Conservation (phyloP, 2,329 filamentous ascomycete species). For the Colletotrichum lentis region DNA sequence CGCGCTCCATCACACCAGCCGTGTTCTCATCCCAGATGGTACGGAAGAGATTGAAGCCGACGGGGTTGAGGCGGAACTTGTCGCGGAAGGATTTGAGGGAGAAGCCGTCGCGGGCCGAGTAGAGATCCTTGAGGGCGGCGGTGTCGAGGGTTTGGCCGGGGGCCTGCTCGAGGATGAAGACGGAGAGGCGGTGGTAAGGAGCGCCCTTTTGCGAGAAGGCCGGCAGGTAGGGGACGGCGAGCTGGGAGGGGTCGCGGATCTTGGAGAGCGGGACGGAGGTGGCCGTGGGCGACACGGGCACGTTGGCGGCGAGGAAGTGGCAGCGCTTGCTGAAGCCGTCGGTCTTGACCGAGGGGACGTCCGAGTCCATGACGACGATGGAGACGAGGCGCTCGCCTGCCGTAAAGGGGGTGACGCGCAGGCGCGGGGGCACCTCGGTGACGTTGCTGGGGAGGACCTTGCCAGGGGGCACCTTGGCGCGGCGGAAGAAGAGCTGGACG, state of each 20-base stretch:
- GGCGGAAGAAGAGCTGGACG: slow-evolving; percentile 81
- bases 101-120: slow-evolving; percentile 62
- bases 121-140: slow-evolving; percentile 62
- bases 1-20: slow-evolving; percentile 83
- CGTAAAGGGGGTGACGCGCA: slow-evolving; percentile 87
- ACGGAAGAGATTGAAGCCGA: slow-evolving; percentile 89
- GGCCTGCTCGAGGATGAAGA: slow-evolving; percentile 85
- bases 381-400: slow-evolving; percentile 82
- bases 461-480: slow-evolving; percentile 75
- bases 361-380: slow-evolving; percentile 85
- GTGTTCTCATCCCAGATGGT: slow-evolving; percentile 89
- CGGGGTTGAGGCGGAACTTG: slow-evolving; percentile 72
- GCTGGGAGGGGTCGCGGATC: slow-evolving; percentile 67
- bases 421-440: slow-evolving; percentile 76
- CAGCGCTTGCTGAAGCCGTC: slow-evolving; percentile 83
- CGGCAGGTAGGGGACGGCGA: slow-evolving; percentile 82
- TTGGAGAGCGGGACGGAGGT: slow-evolving; percentile 71
- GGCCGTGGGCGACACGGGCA: slow-evolving; percentile 61
- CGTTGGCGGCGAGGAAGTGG: slow-evolving; percentile 82
- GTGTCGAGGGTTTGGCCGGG: slow-evolving; percentile 67
- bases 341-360: slow-evolving; percentile 80
- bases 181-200: slow-evolving; percentile 86
- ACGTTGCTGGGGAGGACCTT: slow-evolving; percentile 78
- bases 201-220: slow-evolving; percentile 89
- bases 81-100: slow-evolving; percentile 77